Evolutionary conservation across 805 yeast genomes (phyloP).

Genomic region (Grigorovia transvaalensis): DNA sequence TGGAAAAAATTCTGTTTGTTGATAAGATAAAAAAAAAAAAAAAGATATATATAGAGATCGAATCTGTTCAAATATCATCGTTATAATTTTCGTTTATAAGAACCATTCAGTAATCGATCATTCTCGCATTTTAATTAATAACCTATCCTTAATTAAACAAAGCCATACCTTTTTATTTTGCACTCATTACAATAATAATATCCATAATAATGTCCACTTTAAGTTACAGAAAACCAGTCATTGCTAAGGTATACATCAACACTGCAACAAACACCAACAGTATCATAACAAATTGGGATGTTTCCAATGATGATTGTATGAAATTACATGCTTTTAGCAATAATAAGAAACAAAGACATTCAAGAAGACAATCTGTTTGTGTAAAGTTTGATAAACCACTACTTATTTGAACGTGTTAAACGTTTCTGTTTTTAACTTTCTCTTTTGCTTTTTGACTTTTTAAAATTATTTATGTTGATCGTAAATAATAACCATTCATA

Average conservation of each 20-base stretch:
- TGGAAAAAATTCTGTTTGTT: background rate
- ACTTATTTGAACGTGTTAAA: background rate
- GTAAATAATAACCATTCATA: no score
- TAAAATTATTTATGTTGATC: background rate
- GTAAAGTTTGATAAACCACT: slow-evolving; percentile 17
- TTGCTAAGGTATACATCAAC: background rate
- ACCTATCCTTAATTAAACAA: background rate
- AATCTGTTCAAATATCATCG: no score
- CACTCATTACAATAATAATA: background rate
- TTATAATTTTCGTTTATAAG: no score
- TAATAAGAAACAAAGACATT: background rate
- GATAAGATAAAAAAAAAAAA: no score
- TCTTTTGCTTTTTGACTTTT: background rate
- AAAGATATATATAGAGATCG: background rate
- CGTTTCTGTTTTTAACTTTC: background rate
- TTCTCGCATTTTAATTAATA: background rate
- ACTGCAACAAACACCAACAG: background rate
- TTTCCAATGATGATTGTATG: background rate
- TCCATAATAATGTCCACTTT: background rate
- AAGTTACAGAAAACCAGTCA: background rate
- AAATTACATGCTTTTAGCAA: background rate
- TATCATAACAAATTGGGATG: background rate
- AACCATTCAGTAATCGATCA: background rate
- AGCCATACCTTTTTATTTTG: background rate
- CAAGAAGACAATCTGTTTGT: slow-evolving; percentile 20